Evolutionary conservation across 2,329 filamentous ascomycete genomes (phyloP), one percentile per base, ranked within the genome.

Genomic region (Botrytis hyacinthi): DNA sequence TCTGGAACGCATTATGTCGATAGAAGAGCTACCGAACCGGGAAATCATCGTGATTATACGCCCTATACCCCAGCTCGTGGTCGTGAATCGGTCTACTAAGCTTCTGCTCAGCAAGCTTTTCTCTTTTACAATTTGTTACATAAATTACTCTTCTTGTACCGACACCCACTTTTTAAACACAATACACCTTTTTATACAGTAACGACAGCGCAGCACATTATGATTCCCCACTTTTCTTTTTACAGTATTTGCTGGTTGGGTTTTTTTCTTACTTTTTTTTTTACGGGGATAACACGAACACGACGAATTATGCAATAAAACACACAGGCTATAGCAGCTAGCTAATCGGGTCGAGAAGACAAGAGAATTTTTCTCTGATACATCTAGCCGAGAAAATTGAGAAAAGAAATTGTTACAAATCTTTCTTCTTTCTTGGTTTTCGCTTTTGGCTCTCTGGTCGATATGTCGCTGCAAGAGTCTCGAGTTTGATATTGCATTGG

Each of bases 71-170:
- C 48, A 37, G 26, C 59, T 71, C 60, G 60, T 71, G 29, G 60
- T 12, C 70, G 46, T 37, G 37, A 68, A 35, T 54, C 14, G 22
- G 29, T 59, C n/a, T 59, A 57, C 32, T 65, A 42, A 40, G 46
- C 32, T 35, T 40, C 40, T 40, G 26, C 37, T 60, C 26, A 40
- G 22, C 37, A 35, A 59, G 14, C 59, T n/a, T 40, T 67, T 69
- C 29, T 40, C 14, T 46, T 37, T 14, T 59, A 54, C 48, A 63
- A 61, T 70, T 61, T 70, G 68, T 42, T 70, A 70, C 68, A 70
- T 70, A 70, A 44, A 72, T 68, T 72, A 72, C 42, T 14, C 37
- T 72, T 72, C 62, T 72, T 72, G 71, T 72, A 72, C 16, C 51
- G 61, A 72, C 70, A 67, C 61, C 70, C 29, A 67, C 46, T 67